These are phyloP conservation scores for Talaromyces adpressus DNA, from an alignment of 495 filamentous ascomycete species.

Conservation along the genomic window DNA sequence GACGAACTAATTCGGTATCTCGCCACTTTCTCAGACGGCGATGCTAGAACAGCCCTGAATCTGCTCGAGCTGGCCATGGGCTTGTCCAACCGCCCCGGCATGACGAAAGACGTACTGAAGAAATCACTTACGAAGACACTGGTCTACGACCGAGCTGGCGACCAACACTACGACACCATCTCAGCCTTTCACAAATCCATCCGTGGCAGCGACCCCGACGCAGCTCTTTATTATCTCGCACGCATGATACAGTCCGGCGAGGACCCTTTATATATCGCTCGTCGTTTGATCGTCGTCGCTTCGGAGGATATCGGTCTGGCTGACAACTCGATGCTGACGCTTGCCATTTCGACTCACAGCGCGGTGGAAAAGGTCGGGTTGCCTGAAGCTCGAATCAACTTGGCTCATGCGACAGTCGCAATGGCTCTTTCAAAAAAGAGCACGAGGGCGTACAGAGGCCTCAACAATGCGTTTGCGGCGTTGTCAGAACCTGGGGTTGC, in stretches of 20 bases:
- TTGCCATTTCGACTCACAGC: conserved; percentile 77
- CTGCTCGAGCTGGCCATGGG: conserved; percentile 81
- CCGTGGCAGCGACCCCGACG: conserved; percentile 79
- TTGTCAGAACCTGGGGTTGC: conserved; percentile 75
- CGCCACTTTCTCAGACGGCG: conserved; percentile 78
- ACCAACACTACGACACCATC: conserved; percentile 93
- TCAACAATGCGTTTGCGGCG: conserved; percentile 71
- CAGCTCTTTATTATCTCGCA: conserved; percentile 84
- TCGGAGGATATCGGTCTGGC: conserved; percentile 90
- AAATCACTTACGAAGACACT: conserved; percentile 77
- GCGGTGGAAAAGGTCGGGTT: conserved; percentile 88
- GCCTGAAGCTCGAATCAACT: conserved; percentile 87
- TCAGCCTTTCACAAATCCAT: conserved; percentile 96
- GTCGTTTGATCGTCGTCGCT: conserved; percentile 84
- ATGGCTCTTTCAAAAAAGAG: conserved; percentile 78
- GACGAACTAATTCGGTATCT: conserved; percentile 73
- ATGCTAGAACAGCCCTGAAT: conserved; percentile 88
- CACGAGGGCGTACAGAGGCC: conserved; percentile 73
- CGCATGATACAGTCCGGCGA: conserved; percentile 97
- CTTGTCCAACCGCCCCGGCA: conserved; percentile 43
- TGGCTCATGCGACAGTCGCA: conserved; percentile 82
- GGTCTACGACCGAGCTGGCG: conserved; percentile 89
- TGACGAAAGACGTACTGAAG: conserved; percentile 64
- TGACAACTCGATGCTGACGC: conserved; percentile 74
- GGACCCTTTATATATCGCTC: conserved; percentile 86